Conservation (phyloP, 2,329 filamentous ascomycete species). For the Helotiales sp. region DNA sequence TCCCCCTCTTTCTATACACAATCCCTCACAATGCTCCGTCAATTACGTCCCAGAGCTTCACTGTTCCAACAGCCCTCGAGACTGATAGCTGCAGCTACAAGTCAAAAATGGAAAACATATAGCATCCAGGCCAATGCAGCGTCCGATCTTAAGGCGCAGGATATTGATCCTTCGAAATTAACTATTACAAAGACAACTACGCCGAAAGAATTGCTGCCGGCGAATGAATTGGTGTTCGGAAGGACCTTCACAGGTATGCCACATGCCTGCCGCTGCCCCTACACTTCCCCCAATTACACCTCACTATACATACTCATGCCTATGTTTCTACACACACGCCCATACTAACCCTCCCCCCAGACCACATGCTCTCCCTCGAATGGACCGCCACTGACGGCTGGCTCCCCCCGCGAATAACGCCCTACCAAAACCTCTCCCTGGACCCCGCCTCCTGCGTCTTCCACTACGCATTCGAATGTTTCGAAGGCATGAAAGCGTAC, state of each 20-base stretch:
- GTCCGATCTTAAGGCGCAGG: constrained; percentile 55
- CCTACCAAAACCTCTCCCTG: constrained; percentile 96
- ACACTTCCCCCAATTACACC: background rate
- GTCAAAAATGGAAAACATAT: constrained; percentile 48
- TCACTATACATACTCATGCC: background rate
- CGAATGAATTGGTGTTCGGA: constrained; percentile 87
- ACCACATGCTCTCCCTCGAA: constrained; percentile 96
- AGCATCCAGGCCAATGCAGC: constrained; percentile 52
- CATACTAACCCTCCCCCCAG: constrained; percentile 50
- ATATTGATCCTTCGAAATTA: constrained; percentile 79
- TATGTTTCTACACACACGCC: background rate
- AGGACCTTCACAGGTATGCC: constrained; percentile 81
- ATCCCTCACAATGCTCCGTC: constrained; percentile 52
- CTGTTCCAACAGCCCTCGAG: constrained; percentile 44
- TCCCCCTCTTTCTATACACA: background rate
- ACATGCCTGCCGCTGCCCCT: background rate
- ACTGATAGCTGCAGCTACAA: constrained; percentile 43
- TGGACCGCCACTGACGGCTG: constrained; percentile 81
- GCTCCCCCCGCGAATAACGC: constrained; percentile 80
- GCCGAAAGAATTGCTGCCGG: constrained; percentile 75
- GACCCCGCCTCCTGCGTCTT: constrained; percentile 97
- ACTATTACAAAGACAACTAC: constrained; percentile 73
- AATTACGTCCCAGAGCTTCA: constrained; percentile 50
- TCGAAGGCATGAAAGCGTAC: constrained; percentile 99
- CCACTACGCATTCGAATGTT: constrained; percentile 98